Base-by-base conservation (phyloP, 345 rosid species). In the Salix purpurea region DNA sequence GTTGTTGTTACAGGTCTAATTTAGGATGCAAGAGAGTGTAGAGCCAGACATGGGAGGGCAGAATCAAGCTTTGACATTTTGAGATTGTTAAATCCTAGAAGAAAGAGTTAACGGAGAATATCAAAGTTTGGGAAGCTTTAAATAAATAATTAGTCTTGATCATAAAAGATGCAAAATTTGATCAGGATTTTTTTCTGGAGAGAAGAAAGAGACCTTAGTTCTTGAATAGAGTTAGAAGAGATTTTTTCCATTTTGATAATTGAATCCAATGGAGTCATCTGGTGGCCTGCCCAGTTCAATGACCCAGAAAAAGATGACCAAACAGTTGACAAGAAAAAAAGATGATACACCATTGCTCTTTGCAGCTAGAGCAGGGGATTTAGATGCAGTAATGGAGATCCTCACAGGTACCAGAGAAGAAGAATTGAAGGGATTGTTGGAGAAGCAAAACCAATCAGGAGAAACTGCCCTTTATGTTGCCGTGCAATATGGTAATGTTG, bases 381-480 rank as follows among this genome's bases (percentile, higher is more conserved):
- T 89, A 34, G 87, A 66, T 5, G 81, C 72, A 39, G 86, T 90
- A 32, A 79, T 61, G 50, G 90, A 92, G 61, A 89, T 91, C 68
- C 81, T 96, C 2, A 76, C 86, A 0, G 46, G 52, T 10, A 83
- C 83, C 2, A 83, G 48, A 46, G 92, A 85, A 73, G 77, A 74
- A n/a, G 89, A 89, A 61, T 79, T 90, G 76, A 84, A 82, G 67
- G 84, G 79, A 67, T 66, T 91, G 76, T 75, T 93, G 73, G 86
- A 79, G 67, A 93, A 89, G 84, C 96, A 92, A 84, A 96, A 96
- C 82, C 94, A 88, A 68, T 84, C 99, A 4, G 98, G 98, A 2
- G 99, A 96, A 72, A 92, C 99, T 9, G 96, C 91, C 56, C 91
- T 96, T n/a, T 96, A 96, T 72, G 97, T 92, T 39, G 97, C 98